Conservation (phyloP, 208 protist genomes). For the Porcisia hertigi region DNA sequence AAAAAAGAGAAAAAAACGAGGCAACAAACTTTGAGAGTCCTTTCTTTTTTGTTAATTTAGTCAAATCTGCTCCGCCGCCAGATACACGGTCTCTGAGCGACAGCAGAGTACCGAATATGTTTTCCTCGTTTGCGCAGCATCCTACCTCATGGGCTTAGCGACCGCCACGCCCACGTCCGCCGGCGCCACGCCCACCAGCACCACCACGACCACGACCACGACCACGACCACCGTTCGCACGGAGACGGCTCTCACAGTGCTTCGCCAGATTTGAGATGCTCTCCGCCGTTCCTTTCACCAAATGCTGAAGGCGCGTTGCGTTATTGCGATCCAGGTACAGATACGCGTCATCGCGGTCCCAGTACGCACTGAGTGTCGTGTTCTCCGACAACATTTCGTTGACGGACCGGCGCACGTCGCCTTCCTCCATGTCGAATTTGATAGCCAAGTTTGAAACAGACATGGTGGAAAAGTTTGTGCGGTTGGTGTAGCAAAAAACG, state of each 20-base stretch:
- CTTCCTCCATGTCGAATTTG: conserved; percentile 75
- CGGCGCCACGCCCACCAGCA: conserved; percentile 33
- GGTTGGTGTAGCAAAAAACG: conserved; percentile 80
- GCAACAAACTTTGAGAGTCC: neutral
- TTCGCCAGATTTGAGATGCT: conserved; percentile 63
- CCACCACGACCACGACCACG: conserved; percentile 43
- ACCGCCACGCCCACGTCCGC: conserved; percentile 15
- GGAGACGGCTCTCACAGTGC: conserved; percentile 62
- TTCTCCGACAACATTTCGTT: conserved; percentile 78
- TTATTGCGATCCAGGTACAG: conserved; percentile 84
- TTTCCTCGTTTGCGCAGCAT: neutral
- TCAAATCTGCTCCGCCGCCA: neutral
- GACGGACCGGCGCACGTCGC: conserved; percentile 60
- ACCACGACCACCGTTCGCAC: conserved; percentile 45
- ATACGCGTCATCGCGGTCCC: conserved; percentile 84
- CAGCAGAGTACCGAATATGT: neutral
- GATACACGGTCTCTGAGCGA: no score
- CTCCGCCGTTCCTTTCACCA: conserved; percentile 71
- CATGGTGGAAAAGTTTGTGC: conserved; percentile 77
- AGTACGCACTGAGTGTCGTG: conserved; percentile 76
- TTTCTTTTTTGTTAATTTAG: conserved; percentile 2
- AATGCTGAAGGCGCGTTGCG: conserved; percentile 78
- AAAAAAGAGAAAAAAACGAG: conserved; percentile 12
- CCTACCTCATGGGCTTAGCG: conserved; percentile 12
- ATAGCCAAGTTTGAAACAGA: conserved; percentile 73